phyloP scores from a whole-genome alignment of 2,329 filamentous ascomycete genomes.

The Fusarium pininemorale region DNA sequence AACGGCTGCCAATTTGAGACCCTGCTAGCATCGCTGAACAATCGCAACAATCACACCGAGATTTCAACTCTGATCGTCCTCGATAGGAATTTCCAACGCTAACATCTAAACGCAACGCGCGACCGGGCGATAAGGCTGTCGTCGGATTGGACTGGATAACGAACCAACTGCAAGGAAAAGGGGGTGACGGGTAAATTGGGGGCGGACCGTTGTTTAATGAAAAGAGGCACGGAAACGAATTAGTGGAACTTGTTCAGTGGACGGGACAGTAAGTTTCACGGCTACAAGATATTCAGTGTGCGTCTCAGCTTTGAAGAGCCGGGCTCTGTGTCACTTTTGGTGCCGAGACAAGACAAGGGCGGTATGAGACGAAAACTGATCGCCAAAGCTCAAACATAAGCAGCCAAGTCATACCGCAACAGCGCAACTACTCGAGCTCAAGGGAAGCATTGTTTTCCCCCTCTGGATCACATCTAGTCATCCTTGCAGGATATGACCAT shows the following conservation, averaged over 20 bases:
- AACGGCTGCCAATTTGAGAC: constrained; percentile 19
- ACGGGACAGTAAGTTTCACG: background rate
- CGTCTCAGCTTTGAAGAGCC: background rate
- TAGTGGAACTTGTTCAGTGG: constrained; percentile 1
- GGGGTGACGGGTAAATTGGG: constrained; percentile 21
- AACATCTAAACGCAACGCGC: background rate
- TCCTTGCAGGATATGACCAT: constrained; percentile 1
- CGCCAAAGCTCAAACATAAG: background rate
- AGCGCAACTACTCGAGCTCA: background rate
- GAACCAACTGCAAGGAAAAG: constrained; percentile 6
- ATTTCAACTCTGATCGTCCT: background rate
- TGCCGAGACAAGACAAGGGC: constrained; percentile 17
- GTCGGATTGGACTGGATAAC: background rate
- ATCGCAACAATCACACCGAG: constrained; percentile 17
- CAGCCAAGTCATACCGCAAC: background rate
- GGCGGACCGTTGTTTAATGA: constrained; percentile 27
- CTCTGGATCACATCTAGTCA: background rate
- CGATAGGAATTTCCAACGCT: background rate
- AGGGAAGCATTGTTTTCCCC: background rate
- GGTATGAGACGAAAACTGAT: constrained; percentile 3
- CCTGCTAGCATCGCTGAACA: background rate
- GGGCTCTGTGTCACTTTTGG: background rate
- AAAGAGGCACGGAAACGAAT: constrained; percentile 6
- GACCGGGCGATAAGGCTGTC: background rate
- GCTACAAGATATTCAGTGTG: background rate